Evolutionary conservation across 495 filamentous ascomycete genomes (phyloP).

Genomic region (Hyaloscypha hepaticicola): DNA sequence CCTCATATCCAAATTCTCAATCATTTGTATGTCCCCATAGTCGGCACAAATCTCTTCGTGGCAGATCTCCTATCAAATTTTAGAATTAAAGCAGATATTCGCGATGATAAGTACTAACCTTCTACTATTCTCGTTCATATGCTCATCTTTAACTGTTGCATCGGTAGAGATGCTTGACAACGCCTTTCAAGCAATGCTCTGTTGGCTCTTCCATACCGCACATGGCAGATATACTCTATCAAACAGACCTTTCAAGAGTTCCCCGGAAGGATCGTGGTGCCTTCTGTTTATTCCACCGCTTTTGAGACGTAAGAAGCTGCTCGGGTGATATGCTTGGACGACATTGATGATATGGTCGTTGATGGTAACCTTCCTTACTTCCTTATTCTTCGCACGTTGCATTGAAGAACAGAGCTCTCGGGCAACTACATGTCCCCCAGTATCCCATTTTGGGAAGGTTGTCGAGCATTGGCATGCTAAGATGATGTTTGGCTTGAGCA

Average conservation of each 20-base stretch:
- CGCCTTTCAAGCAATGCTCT: no score
- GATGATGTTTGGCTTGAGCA: slow-evolving; percentile 15
- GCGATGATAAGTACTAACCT: no score
- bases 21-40: no score
- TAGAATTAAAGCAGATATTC: no score
- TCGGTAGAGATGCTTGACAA: no score
- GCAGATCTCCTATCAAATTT: no score
- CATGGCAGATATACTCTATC: neutral
- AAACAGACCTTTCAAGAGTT: neutral
- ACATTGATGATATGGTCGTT: slow-evolving; percentile 3
- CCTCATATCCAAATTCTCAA: no score
- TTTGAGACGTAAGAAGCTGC: neutral
- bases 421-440: slow-evolving; percentile 3
- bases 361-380: neutral
- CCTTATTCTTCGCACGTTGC: neutral
- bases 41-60: no score
- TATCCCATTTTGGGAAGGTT: neutral
- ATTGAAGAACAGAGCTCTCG: slow-evolving; percentile 8
- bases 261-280: neutral
- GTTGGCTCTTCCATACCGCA: neutral
- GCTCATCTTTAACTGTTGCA: no score
- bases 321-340: slow-evolving; percentile 6
- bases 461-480: slow-evolving; percentile 15
- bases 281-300: neutral
- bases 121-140: no score